Percentiles rank a stretch among this genome's conserved stretches.
Evolutionary conservation across 805 yeast species (phyloP).

Genomic region (Peterozyma xylosa): DNA sequence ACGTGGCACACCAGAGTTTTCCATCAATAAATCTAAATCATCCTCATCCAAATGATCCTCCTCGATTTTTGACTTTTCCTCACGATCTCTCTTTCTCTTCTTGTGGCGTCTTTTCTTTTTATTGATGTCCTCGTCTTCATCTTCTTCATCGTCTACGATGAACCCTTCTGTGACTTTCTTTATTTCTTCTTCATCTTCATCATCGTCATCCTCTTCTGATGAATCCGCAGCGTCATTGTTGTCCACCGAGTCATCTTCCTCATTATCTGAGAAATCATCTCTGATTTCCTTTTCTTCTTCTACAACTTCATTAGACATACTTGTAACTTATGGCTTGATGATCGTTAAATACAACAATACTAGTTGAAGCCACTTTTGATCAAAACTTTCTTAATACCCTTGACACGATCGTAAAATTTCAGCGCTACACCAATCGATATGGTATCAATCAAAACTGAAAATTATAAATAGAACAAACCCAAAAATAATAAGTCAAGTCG

Average conservation of each 20-base stretch:
- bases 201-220: constrained; percentile 81
- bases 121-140: constrained; percentile 42
- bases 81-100: constrained; percentile 30
- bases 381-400: no score
- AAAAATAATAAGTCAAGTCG: no score
- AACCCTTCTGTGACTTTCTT: constrained; percentile 82
- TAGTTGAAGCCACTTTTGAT: no score
- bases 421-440: no score
- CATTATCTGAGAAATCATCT: constrained; percentile 21
- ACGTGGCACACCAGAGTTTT: constrained; percentile 72
- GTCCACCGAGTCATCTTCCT: constrained; percentile 23
- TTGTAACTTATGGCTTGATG: no score
- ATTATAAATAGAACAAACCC: no score
- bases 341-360: no score
- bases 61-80: constrained; percentile 29
- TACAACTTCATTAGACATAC: constrained; percentile 1
- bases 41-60: constrained; percentile 86
- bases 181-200: constrained; percentile 87
- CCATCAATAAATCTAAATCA: constrained; percentile 86
- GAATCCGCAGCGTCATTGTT: constrained; percentile 50
- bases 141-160: constrained; percentile 88
- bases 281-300: constrained; percentile 31
- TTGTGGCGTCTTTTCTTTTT: constrained; percentile 24
- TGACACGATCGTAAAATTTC: no score
- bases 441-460: no score